phyloP scores from a whole-genome alignment of 371 early-diverging fungal species.

The Mucor irregularis region DNA sequence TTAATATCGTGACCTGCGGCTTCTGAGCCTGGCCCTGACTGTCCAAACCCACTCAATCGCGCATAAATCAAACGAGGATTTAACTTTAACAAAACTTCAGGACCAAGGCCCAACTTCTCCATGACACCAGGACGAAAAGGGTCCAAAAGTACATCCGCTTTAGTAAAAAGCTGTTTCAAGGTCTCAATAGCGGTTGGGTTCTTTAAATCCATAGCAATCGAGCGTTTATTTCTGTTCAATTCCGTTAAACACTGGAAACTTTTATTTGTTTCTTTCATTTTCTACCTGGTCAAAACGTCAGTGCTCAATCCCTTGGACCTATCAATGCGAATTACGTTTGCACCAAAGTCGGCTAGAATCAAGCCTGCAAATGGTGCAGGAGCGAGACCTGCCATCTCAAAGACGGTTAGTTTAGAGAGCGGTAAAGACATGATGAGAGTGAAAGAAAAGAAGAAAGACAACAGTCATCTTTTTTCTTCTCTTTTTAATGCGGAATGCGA shows the following conservation, averaged over 20 bases:
- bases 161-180: conserved; percentile 43
- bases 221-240: conserved; percentile 60
- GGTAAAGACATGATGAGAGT: conserved; percentile 29
- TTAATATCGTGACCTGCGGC: conserved; percentile 83
- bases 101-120: conserved; percentile 72
- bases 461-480: neutral
- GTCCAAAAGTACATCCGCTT: conserved; percentile 73
- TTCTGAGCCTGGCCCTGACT: conserved; percentile 53
- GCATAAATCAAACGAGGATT: conserved; percentile 70
- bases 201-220: conserved; percentile 70
- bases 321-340: conserved; percentile 74
- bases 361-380: conserved; percentile 75
- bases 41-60: conserved; percentile 74
- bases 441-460: neutral
- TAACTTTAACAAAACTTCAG: conserved; percentile 51
- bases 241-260: neutral
- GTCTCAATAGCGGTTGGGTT: conserved; percentile 48
- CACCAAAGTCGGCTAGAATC: conserved; percentile 77
- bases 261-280: neutral
- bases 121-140: conserved; percentile 80
- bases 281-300: conserved; percentile 58
- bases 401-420: conserved; percentile 56
- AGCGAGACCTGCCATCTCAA: conserved; percentile 79
- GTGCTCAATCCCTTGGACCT: conserved; percentile 36
- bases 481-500: neutral